Conservation (phyloP, 768 basidiomycete genomes). For the Panellus pusillus region DNA sequence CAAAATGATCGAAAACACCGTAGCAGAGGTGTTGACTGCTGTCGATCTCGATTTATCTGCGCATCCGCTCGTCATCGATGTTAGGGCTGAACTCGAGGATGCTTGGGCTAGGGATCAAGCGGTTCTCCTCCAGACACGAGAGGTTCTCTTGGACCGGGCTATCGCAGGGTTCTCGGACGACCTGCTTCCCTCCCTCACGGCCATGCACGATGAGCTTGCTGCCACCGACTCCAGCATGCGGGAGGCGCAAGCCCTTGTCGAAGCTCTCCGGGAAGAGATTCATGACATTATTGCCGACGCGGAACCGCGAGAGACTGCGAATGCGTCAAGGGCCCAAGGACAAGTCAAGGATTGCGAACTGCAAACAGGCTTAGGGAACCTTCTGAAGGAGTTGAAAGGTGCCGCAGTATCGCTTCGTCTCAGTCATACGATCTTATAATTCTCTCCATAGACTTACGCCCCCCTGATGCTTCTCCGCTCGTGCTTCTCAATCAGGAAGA, state of each 20-base stretch:
- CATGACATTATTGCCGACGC: slow-evolving; percentile 25
- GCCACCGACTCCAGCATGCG: slow-evolving; percentile 16
- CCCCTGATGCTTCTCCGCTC: slow-evolving; percentile 22
- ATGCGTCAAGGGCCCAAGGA: not conserved
- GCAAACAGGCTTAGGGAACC: slow-evolving; percentile 18
- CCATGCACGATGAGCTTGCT: slow-evolving; percentile 24
- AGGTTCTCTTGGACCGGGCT: slow-evolving; percentile 28
- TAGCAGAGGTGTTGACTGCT: not conserved
- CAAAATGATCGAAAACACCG: not conserved
- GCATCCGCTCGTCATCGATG: slow-evolving; percentile 16
- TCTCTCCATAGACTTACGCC: slow-evolving; percentile 19
- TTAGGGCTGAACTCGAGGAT: slow-evolving; percentile 26
- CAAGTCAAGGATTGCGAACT: slow-evolving; percentile 14
- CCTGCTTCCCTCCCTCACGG: slow-evolving; percentile 26
- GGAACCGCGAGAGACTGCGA: not conserved
- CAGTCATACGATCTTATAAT: not conserved
- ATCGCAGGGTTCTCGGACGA: slow-evolving; percentile 20
- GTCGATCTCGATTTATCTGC: not conserved
- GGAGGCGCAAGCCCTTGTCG: slow-evolving; percentile 33
- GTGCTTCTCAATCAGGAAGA: slow-evolving; percentile 25
- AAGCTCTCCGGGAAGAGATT: slow-evolving; percentile 36
- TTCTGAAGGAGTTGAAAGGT: slow-evolving; percentile 23
- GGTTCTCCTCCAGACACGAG: slow-evolving; percentile 24
- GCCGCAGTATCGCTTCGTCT: not conserved
- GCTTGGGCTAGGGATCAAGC: slow-evolving; percentile 35